phyloP scores from a whole-genome alignment of 2,329 filamentous ascomycete species.

The Fusarium sp. region DNA sequence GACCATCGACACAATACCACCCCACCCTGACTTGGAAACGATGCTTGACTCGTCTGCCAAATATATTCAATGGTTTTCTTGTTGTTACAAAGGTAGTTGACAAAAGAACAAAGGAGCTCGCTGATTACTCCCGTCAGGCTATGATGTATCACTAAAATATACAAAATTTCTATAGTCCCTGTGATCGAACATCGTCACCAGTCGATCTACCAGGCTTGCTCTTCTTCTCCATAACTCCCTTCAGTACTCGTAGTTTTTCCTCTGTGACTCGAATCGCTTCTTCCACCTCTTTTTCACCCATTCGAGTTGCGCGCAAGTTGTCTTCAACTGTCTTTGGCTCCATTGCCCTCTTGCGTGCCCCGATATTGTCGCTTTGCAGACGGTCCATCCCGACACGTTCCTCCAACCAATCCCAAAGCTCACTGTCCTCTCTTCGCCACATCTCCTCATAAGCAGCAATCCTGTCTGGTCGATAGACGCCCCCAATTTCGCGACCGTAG shows the following conservation, averaged over 20 bases:
- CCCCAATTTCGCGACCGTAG: conserved; percentile 49
- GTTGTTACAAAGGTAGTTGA: conserved; percentile 17
- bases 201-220: conserved; percentile 22
- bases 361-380: conserved; percentile 54
- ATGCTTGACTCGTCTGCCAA: background rate
- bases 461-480: conserved; percentile 67
- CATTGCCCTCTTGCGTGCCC: conserved; percentile 59
- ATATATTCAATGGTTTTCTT: background rate
- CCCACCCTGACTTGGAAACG: background rate
- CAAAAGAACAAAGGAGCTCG: conserved; percentile 45
- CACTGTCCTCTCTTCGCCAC: conserved; percentile 88
- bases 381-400: conserved; percentile 81
- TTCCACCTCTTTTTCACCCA: conserved; percentile 79
- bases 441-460: conserved; percentile 91
- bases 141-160: conserved; percentile 39
- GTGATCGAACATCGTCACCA: conserved; percentile 24
- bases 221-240: conserved; percentile 72
- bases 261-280: conserved; percentile 89
- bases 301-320: conserved; percentile 67
- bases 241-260: conserved; percentile 82
- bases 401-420: conserved; percentile 94
- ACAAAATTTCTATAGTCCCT: conserved; percentile 40
- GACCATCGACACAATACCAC: background rate
- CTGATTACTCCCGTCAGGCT: conserved; percentile 38
- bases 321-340: conserved; percentile 70